phyloP scores from a whole-genome alignment of 1,284 basidiomycete species.

The Earliella scabrosa region DNA sequence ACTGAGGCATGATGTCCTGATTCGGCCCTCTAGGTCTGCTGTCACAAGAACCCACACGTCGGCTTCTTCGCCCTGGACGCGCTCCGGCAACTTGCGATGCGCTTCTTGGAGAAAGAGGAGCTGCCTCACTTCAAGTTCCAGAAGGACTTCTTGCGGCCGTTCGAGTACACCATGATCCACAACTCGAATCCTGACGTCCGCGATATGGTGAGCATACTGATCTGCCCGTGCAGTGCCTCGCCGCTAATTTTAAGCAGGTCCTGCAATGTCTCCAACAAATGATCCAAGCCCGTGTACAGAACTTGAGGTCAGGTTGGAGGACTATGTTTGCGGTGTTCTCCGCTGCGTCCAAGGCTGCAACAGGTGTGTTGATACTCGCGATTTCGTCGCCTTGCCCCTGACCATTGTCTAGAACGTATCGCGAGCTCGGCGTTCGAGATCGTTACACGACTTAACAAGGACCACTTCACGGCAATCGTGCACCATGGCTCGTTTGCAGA shows the following conservation, averaged over 20 bases:
- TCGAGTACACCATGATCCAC: slow-evolving; percentile 97
- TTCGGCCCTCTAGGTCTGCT: slow-evolving; percentile 76
- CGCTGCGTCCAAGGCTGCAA: slow-evolving; percentile 92
- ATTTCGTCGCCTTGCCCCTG: background rate
- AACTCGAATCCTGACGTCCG: slow-evolving; percentile 95
- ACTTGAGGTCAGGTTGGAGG: slow-evolving; percentile 97
- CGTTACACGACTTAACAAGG: slow-evolving; percentile 88
- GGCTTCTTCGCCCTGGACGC: slow-evolving; percentile 98
- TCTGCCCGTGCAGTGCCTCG: background rate
- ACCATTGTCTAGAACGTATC: slow-evolving; percentile 72
- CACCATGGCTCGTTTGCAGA: slow-evolving; percentile 95
- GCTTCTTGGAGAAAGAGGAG: slow-evolving; percentile 99
- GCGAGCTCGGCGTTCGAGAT: slow-evolving; percentile 96
- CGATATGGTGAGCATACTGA: slow-evolving; percentile 78
- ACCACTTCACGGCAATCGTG: slow-evolving; percentile 92
- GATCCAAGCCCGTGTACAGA: slow-evolving; percentile 94
- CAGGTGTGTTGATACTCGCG: slow-evolving; percentile 52
- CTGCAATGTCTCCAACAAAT: slow-evolving; percentile 99
- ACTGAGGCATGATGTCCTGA: background rate
- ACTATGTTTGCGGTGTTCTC: slow-evolving; percentile 99
- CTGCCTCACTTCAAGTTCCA: slow-evolving; percentile 99
- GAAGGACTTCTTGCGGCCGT: slow-evolving; percentile 98
- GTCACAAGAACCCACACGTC: slow-evolving; percentile 97
- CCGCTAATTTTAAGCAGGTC: slow-evolving; percentile 53
- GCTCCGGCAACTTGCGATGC: slow-evolving; percentile 97